Evolutionary conservation across 2,329 filamentous ascomycete species (phyloP), one percentile per base, ranked within the genome.

Genomic region (Endoconidiophora polonica): DNA sequence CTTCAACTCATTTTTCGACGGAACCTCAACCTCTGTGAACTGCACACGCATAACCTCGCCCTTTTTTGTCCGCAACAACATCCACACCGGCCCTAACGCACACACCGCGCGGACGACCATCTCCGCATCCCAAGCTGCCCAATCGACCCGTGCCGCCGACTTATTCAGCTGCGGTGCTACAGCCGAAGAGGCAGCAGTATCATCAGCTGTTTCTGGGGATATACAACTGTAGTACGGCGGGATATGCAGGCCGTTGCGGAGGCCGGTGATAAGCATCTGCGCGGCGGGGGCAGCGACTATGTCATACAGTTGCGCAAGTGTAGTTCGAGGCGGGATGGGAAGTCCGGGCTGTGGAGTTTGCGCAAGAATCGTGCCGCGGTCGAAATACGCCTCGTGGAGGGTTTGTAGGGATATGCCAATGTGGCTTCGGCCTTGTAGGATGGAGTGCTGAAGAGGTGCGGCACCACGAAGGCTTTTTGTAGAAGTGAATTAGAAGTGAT

Each of bases 361-460:
- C 14, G 75, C 71, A 23, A 98, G 69, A 7, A 95, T 73, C 2
- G 68, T 63, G 24, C 91, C 91, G 53, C 79, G 76, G 62, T 98
- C 91, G 61, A 96, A 95, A 44, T 71, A 65, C 14, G 68, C 65
- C 2, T 77, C 72, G 62, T 95, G 78, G 37, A 98, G 73, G 0
- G 90, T 96, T 63, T 98, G 91, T 23, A 98, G 69, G 0, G 84
- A 83, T 20, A 95, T 73, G 22, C 91, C 91, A 0, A 83, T 86
- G 53, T 68, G 65, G 1, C 59, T 59, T 49, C 76, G 68, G 10
- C 72, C 67, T 24, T 73, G 66, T 12, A 96, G 69, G 36, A 96
- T 71, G n/a, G 85, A 78, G 63, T 88, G 83, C 55, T 94, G 83
- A 12, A 98, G 71, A 0, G 91, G 91, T 2, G 91, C 86, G 9